A percentile compares a stretch with the other conserved stretches of the same genome.
These are phyloP conservation scores for Cyclospora cayetanensis DNA, from an alignment of 169 alveolate species.

Conservation along the genomic window DNA sequence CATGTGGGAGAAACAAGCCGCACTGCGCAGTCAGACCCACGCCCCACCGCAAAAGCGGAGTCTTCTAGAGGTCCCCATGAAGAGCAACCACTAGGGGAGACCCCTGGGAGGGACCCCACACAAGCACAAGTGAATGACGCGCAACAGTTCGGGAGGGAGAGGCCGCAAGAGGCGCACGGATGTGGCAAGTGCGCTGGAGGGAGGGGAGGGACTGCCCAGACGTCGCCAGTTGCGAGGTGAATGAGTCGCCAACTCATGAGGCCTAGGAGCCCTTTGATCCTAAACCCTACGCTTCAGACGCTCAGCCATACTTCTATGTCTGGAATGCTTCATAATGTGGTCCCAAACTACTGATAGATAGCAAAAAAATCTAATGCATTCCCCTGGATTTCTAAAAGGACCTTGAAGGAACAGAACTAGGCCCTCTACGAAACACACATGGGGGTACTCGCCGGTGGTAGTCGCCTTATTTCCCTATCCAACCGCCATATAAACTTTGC, in stretches of 20 bases:
- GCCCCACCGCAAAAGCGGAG: background rate
- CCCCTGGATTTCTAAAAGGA: too few species aligned
- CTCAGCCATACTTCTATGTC: background rate
- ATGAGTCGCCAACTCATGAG: background rate
- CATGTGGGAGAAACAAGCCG: background rate
- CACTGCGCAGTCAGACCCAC: background rate
- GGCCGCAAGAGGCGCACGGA: background rate
- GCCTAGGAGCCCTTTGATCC: background rate
- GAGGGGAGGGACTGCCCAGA: background rate
- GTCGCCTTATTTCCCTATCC: too few species aligned
- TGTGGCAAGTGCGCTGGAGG: background rate
- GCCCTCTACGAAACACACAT: too few species aligned
- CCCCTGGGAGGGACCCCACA: background rate
- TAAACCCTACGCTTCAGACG: background rate
- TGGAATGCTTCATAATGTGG: too few species aligned
- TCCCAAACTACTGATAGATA: too few species aligned
- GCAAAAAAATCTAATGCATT: too few species aligned
- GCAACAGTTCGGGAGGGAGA: background rate
- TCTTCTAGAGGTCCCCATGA: background rate
- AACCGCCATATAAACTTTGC: too few species aligned
- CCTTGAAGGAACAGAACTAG: too few species aligned
- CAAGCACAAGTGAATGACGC: background rate
- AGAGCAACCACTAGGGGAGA: background rate
- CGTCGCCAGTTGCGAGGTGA: background rate
- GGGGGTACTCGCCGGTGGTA: too few species aligned